Evolutionary conservation across 1,284 basidiomycete species (phyloP), one percentile per base, ranked within the genome.

Genomic region (Heliocybe sulcata): DNA sequence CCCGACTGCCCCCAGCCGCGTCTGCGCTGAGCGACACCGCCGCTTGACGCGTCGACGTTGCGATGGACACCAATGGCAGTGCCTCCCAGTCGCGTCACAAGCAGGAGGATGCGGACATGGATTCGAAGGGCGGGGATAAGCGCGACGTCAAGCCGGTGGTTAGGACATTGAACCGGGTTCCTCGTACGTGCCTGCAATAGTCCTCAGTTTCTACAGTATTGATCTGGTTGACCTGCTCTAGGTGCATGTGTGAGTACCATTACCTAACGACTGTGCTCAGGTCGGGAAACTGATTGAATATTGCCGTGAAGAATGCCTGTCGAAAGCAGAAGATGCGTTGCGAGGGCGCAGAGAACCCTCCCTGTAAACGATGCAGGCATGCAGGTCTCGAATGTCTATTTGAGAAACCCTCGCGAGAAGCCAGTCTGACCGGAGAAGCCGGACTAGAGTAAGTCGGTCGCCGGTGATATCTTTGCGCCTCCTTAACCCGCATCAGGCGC

Each of bases 301-400:
- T 55, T 26, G 29, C 33, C 31, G 42, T 54, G 54, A 60, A 90
- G 87, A 90, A 90, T 83, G 87, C 87, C 16, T 90, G 88, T 68
- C 77, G 88, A 61, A 89, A 90, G 64, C 90, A 92, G 72, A 92
- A 92, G 71, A 92, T 92, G 89, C 77, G 88, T 61, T 92, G 89
- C 63, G 89, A 94, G 74, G 91, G 90, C 3, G 92, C 92, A 47
- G 92, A 94, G 68, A 90, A 90, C 61, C 92, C 92, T 26, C 93
- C 93, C 19, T 96, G 93, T 70, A 86, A 90, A 64, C 82, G 93
- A 35, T 96, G 93, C 69, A 80, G 88, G 49, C 89, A 92, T 62
- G 85, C 88, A 22, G 86, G 89, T 6, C 77, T 93, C 19, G 87
- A 90, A 51, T 95, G 92, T 73, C 78, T 94, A 19, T 94, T 95